Evolutionary conservation across 2,329 filamentous ascomycete species (phyloP).

Genomic region (Trichophyton benhamiae): DNA sequence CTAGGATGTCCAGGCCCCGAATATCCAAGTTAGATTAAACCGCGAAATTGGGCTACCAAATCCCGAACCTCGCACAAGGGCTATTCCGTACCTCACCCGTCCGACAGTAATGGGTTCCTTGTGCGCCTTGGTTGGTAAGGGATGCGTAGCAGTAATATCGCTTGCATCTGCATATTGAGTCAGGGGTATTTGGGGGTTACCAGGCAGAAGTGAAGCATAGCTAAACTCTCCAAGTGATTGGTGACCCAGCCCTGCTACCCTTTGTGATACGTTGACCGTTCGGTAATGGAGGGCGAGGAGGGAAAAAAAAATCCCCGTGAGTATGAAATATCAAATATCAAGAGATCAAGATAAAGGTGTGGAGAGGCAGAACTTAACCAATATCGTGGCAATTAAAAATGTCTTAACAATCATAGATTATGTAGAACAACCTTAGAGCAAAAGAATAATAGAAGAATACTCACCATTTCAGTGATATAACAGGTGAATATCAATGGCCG

Average conservation of each 20-base stretch:
- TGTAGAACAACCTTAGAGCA: background rate
- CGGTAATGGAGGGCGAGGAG: background rate
- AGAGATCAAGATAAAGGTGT: background rate
- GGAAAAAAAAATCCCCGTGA: background rate
- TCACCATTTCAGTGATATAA: background rate
- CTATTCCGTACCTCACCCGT: background rate
- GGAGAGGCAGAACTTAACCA: background rate
- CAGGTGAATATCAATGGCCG: background rate
- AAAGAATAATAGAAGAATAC: background rate
- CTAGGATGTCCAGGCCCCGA: background rate
- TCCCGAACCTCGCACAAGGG: background rate
- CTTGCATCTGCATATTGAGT: background rate
- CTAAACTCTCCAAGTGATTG: background rate
- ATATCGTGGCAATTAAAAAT: background rate
- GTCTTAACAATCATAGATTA: background rate
- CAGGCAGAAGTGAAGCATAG: background rate
- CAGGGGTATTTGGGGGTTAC: background rate
- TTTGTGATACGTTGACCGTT: background rate
- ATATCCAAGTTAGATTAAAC: background rate
- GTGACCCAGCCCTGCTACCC: background rate
- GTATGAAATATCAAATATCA: background rate
- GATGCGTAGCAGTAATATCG: background rate
- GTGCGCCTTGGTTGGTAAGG: background rate
- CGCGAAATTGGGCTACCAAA: background rate
- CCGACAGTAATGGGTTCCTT: background rate